Conservation (phyloP, 768 basidiomycete species). For the Tylopilus vinaceipallidus region DNA sequence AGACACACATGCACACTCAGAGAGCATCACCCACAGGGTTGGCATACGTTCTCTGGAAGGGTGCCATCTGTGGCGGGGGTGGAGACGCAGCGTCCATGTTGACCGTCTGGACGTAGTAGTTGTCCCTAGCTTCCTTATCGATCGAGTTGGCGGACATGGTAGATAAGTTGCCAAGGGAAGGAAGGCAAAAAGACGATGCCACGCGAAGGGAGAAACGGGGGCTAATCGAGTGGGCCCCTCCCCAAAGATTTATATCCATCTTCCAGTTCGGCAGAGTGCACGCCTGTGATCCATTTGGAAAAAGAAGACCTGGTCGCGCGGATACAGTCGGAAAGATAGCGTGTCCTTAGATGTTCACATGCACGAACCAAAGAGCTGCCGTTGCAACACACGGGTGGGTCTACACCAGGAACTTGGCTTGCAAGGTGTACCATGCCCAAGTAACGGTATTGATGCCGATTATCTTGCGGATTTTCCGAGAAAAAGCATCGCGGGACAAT, state of each 20-base stretch:
- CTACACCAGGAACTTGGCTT: constrained; percentile 8
- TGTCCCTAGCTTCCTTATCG: constrained; percentile 24
- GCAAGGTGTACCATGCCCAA: constrained; percentile 6
- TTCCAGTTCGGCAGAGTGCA: background rate
- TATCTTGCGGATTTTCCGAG: constrained; percentile 5
- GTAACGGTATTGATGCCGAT: constrained; percentile 13
- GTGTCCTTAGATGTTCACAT: constrained; percentile 8
- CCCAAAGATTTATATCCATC: constrained; percentile 18
- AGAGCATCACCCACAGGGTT: constrained; percentile 19
- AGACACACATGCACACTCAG: background rate
- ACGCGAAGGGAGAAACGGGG: background rate
- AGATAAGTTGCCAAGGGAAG: background rate
- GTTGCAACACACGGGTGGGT: background rate
- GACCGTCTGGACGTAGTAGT: constrained; percentile 29
- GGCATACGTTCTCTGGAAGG: constrained; percentile 26
- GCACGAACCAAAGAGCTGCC: constrained; percentile 2
- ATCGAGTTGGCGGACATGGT: constrained; percentile 22
- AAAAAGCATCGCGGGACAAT: constrained; percentile 5
- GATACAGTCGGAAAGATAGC: background rate
- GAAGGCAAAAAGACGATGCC: background rate
- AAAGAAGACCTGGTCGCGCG: background rate
- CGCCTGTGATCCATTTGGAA: background rate
- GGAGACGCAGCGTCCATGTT: constrained; percentile 15
- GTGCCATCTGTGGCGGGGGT: constrained; percentile 21
- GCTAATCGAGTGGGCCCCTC: background rate